phyloP scores from a whole-genome alignment of 176 grass and related monocot genomes.

The Saccharum spontaneum region DNA sequence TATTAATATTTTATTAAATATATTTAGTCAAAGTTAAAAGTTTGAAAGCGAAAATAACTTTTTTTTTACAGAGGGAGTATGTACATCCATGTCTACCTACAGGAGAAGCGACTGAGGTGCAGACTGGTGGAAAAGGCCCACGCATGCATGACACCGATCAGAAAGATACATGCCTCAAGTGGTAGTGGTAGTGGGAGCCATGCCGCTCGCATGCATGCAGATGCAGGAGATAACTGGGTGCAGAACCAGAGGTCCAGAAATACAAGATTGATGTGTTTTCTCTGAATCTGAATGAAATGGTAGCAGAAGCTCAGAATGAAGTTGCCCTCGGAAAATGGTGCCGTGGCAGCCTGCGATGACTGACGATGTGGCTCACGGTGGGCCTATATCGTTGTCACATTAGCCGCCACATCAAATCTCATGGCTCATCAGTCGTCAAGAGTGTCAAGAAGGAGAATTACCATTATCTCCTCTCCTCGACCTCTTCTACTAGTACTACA shows the following conservation, averaged over 20 bases:
- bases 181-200: background rate
- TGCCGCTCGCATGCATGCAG: background rate
- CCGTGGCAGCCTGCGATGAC: background rate
- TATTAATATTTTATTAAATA: too few relatives aligned
- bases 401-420: background rate
- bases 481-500: too few relatives aligned
- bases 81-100: slow-evolving; percentile 5
- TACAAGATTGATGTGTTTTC: slow-evolving; percentile 19
- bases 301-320: background rate
- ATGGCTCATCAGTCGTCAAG: background rate
- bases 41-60: too few relatives aligned
- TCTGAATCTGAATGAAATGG: background rate
- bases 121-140: background rate
- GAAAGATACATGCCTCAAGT: slow-evolving; percentile 6
- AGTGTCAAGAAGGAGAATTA: background rate
- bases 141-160: slow-evolving; percentile 37
- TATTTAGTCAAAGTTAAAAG: too few relatives aligned
- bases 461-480: too few relatives aligned
- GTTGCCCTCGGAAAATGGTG: slow-evolving; percentile 6
- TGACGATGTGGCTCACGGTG: slow-evolving; percentile 8
- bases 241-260: background rate
- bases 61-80: background rate
- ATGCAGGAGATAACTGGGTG: background rate
- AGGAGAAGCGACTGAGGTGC: slow-evolving; percentile 34
- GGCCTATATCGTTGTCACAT: background rate